Evolutionary conservation across 2,329 filamentous ascomycete species (phyloP).

Genomic region (Albophoma yamanashiensis): DNA sequence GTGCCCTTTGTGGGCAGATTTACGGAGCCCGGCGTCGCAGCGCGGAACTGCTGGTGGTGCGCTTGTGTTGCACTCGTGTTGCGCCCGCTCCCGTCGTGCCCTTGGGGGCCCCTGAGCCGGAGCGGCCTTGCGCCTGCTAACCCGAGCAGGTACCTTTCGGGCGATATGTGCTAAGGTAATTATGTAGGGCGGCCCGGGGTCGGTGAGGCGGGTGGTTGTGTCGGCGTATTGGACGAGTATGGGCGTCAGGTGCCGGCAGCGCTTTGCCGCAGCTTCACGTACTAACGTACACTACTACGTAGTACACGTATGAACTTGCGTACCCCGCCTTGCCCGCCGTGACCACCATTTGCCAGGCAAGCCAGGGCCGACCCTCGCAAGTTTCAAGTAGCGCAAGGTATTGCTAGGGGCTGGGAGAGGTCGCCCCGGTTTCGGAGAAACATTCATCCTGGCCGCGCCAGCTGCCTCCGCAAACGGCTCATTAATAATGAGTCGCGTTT

Average conservation of each 20-base stretch:
- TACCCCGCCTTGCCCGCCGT: neutral
- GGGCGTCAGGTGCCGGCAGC: neutral
- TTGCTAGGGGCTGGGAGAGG: too few species aligned
- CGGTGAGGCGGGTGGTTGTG: neutral
- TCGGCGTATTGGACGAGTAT: too few species aligned
- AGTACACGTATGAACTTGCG: too few species aligned
- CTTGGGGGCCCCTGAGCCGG: neutral
- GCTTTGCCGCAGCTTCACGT: neutral
- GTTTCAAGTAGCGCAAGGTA: too few species aligned
- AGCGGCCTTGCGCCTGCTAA: too few species aligned
- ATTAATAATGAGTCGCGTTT: constrained; percentile 1
- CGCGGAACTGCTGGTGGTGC: neutral
- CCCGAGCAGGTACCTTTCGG: too few species aligned
- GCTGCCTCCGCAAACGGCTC: neutral
- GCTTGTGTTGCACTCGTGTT: neutral
- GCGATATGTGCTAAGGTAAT: too few species aligned
- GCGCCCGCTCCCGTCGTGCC: neutral
- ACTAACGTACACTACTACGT: too few species aligned
- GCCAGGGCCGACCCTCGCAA: too few species aligned
- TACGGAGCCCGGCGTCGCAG: neutral
- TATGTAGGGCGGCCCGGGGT: neutral
- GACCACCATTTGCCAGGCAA: too few species aligned
- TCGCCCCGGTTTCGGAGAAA: neutral
- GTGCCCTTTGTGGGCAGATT: neutral
- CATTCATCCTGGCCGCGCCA: neutral